These are phyloP conservation scores for Conticribra weissflogii DNA, from an alignment of 108 stramenopile species.

Conservation along the genomic window DNA sequence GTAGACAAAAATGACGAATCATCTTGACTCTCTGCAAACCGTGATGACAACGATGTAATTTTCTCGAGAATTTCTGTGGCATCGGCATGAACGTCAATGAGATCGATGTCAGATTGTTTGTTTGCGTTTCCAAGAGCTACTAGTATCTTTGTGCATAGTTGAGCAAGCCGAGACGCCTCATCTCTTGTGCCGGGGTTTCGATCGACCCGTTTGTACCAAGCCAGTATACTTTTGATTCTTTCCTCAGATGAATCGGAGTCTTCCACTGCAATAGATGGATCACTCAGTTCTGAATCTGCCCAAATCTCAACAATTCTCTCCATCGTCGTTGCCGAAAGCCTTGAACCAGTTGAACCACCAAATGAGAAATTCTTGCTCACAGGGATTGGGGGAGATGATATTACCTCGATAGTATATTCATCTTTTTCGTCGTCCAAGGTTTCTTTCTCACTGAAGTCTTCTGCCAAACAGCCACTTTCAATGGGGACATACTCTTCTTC, in stretches of 20 bases:
- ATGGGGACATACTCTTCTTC: too few species aligned
- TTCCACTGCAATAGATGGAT: too few species aligned
- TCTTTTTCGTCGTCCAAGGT: too few species aligned
- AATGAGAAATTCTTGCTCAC: constrained; percentile 21
- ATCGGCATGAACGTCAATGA: constrained; percentile 19
- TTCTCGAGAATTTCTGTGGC: constrained; percentile 33
- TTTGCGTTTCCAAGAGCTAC: constrained; percentile 21
- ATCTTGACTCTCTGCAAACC: constrained; percentile 7
- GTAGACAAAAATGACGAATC: constrained; percentile 36
- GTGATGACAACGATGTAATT: constrained; percentile 15
- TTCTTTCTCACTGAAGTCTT: too few species aligned
- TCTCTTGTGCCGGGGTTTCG: constrained; percentile 22
- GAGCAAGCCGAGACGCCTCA: constrained; percentile 25
- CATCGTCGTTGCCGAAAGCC: too few species aligned
- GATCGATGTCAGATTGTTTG: background rate
- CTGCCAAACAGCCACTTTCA: too few species aligned
- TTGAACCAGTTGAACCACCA: too few species aligned
- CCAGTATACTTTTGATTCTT: constrained; percentile 33
- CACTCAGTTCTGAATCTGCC: constrained; percentile 36
- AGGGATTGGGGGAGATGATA: background rate
- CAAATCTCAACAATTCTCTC: constrained; percentile 50
- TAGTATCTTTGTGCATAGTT: constrained; percentile 32
- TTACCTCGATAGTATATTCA: background rate
- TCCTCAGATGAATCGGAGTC: background rate
- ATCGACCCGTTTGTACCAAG: constrained; percentile 41